Conservation (phyloP, 2,329 filamentous ascomycete species). For the Epichloe uncinata region DNA sequence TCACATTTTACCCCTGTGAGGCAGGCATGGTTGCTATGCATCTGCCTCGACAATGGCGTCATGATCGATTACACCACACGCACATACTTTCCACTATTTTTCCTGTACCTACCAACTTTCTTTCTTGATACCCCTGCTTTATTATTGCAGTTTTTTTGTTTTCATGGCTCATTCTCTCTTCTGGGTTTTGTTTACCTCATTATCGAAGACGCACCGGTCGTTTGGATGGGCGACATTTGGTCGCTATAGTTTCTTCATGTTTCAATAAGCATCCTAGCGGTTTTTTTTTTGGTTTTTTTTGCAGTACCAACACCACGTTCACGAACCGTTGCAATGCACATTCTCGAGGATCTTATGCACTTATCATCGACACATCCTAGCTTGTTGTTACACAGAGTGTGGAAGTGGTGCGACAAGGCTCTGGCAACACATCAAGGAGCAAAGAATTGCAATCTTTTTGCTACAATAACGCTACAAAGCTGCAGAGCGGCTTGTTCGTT, state of each 20-base stretch:
- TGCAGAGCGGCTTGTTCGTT: not conserved
- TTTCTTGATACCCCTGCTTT: constrained; percentile 6
- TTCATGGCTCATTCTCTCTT: not conserved
- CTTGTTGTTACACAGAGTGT: not conserved
- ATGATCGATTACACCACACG: not conserved
- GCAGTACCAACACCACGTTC: not conserved
- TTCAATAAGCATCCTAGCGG: not conserved
- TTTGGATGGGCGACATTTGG: not conserved
- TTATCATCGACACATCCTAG: not conserved
- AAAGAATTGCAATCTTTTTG: not conserved
- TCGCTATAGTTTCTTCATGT: not conserved
- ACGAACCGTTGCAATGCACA: not conserved
- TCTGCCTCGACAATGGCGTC: not conserved
- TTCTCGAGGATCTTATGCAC: not conserved
- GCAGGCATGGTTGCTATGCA: not conserved
- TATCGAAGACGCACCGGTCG: not conserved
- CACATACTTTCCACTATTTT: not conserved
- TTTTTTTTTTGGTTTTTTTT: not conserved
- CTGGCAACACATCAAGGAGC: not conserved
- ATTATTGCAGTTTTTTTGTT: not conserved
- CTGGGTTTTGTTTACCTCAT: not conserved
- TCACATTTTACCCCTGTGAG: not conserved
- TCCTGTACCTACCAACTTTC: not conserved
- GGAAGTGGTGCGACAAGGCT: not conserved
- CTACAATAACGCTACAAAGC: not conserved